A percentile compares a stretch with the other conserved stretches of the same genome.
These are phyloP conservation scores for Batrachochytrium dendrobatidis DNA, from an alignment of 371 early-diverging fungal species.

Conservation along the genomic window DNA sequence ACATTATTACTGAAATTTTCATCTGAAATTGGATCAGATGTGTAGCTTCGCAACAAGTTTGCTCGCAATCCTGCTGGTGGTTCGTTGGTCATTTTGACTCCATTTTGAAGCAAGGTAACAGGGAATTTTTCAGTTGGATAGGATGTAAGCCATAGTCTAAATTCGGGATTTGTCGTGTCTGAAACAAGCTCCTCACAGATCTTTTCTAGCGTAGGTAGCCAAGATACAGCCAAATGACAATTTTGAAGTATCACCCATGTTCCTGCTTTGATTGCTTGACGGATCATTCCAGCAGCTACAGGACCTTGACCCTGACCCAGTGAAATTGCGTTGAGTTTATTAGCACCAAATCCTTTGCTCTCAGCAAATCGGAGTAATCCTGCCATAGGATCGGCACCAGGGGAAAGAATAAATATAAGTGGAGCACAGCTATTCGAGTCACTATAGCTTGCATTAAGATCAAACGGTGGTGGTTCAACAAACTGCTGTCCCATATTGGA, in stretches of 20 bases:
- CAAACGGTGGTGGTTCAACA: conserved; percentile 53
- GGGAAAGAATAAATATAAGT: conserved; percentile 51
- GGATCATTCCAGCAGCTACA: conserved; percentile 48
- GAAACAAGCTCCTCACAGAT: conserved; percentile 51
- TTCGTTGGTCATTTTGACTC: conserved; percentile 57
- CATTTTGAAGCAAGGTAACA: conserved; percentile 50
- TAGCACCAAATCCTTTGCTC: conserved; percentile 36
- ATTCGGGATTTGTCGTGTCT: conserved; percentile 43
- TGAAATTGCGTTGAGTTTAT: conserved; percentile 41
- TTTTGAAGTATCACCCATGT: conserved; percentile 55
- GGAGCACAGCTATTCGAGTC: conserved; percentile 48
- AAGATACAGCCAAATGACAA: conserved; percentile 51
- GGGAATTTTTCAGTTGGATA: conserved; percentile 54
- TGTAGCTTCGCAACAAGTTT: conserved; percentile 42
- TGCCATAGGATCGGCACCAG: conserved; percentile 53
- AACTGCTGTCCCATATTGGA: conserved; percentile 43
- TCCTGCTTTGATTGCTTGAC: conserved; percentile 39
- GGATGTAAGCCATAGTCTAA: conserved; percentile 50
- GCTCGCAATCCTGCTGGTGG: conserved; percentile 50
- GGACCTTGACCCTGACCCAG: conserved; percentile 58
- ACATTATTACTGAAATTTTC: conserved; percentile 42
- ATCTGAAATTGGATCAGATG: conserved; percentile 50
- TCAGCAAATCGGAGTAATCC: conserved; percentile 50
- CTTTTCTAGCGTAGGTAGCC: conserved; percentile 51
- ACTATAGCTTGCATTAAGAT: conserved; percentile 39